phyloP scores from a whole-genome alignment of 352 stramenopile species.

The Globisporangium nunn region DNA sequence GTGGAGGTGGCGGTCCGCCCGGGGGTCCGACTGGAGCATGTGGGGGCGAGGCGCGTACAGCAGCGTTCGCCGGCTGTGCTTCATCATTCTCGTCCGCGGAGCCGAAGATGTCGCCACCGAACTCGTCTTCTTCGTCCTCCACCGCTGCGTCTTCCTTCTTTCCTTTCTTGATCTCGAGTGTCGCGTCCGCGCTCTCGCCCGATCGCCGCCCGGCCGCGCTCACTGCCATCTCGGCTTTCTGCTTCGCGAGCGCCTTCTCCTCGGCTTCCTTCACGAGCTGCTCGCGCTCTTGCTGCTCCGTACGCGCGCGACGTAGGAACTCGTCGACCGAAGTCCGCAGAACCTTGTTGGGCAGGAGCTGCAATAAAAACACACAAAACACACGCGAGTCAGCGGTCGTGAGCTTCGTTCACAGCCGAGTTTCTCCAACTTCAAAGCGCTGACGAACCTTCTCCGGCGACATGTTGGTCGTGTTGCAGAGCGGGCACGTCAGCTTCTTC shows the following conservation, averaged over 20 bases:
- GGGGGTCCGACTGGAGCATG: constrained; percentile 8
- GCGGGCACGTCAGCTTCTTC: constrained; percentile 70
- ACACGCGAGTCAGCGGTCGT: background rate
- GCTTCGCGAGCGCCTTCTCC: constrained; percentile 72
- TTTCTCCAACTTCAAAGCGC: background rate
- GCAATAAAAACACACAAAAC: background rate
- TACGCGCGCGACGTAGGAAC: constrained; percentile 67
- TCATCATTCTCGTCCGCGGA: constrained; percentile 51
- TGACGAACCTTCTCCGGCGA: constrained; percentile 63
- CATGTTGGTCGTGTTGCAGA: constrained; percentile 78
- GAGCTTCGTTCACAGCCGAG: too few species aligned
- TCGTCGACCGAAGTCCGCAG: constrained; percentile 79
- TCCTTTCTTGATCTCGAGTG: constrained; percentile 80
- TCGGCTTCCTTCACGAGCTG: constrained; percentile 81
- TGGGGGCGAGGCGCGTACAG: constrained; percentile 15
- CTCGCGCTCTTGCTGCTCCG: constrained; percentile 79
- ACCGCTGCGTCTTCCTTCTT: constrained; percentile 63
- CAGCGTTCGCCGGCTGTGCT: constrained; percentile 10
- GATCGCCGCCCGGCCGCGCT: constrained; percentile 36
- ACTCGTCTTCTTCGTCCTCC: constrained; percentile 79
- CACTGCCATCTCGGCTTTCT: constrained; percentile 60
- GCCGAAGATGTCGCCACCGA: constrained; percentile 80
- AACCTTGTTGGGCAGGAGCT: constrained; percentile 77
- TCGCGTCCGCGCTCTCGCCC: constrained; percentile 74
- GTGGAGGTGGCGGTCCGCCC: constrained; percentile 21